Conservation (phyloP, 2,329 filamentous ascomycete species). For the Neopestalotiopsis rosae region DNA sequence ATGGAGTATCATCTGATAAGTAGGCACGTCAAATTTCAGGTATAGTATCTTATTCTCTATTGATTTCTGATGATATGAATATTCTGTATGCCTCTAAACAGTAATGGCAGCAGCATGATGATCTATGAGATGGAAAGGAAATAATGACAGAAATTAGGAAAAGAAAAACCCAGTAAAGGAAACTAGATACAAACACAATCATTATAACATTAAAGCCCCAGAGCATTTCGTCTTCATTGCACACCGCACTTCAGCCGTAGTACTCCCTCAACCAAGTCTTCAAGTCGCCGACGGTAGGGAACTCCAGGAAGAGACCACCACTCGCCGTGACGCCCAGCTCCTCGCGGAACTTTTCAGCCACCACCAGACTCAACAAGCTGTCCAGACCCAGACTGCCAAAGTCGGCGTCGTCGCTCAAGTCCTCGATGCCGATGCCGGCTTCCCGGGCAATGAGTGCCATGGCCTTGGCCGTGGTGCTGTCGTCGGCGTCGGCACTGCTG, state of each 20-base stretch:
- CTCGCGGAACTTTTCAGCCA: slow-evolving; percentile 40
- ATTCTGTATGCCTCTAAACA: too few species aligned
- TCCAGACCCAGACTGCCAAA: slow-evolving; percentile 44
- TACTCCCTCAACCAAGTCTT: slow-evolving; percentile 34
- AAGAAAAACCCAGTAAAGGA: not conserved
- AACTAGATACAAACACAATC: not conserved
- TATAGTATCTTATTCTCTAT: too few species aligned
- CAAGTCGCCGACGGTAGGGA: slow-evolving; percentile 39
- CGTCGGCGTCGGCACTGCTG: slow-evolving; percentile 34
- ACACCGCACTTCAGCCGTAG: slow-evolving; percentile 19
- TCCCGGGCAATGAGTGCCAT: slow-evolving; percentile 54
- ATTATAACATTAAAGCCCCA: not conserved
- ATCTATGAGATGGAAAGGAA: not conserved
- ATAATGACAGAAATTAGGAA: not conserved
- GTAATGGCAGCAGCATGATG: too few species aligned
- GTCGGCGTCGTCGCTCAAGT: slow-evolving; percentile 41
- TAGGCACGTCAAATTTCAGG: too few species aligned
- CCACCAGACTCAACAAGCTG: slow-evolving; percentile 41
- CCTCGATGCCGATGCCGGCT: slow-evolving; percentile 59
- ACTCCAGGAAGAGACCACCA: slow-evolving; percentile 40
- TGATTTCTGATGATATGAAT: too few species aligned
- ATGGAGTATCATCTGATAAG: too few species aligned
- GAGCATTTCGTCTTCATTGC: not conserved
- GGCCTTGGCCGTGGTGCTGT: slow-evolving; percentile 31
- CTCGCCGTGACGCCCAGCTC: slow-evolving; percentile 33